Evolutionary conservation across 345 rosid species (phyloP), one percentile per base, ranked within the genome.

Genomic region (Linum usitatissimum): DNA sequence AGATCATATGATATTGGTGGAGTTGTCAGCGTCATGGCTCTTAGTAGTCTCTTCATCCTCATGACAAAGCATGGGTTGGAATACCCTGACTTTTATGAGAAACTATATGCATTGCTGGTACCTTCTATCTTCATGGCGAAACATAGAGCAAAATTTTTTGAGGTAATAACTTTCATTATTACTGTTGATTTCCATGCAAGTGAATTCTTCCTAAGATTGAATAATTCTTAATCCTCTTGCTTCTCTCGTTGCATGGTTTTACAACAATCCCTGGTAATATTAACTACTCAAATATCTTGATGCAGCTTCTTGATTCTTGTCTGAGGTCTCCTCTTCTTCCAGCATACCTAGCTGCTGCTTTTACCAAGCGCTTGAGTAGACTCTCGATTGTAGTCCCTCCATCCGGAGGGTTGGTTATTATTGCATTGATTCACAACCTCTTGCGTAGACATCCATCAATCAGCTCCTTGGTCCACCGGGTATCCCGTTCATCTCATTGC

Each of bases 291-390:
- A 55, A 61, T 61, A 10, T 19, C 74, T 66, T 62, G 64, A 30
- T 79, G 81, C 85, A 90, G 99, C 94, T 93, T 68, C 88, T 93
- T 77, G 97, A 90, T 73, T 71, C 94, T 70, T 93, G 97, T 80
- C 84, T 93, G 61, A 86, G 83, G 75, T 90, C 96, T 10, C 79
- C 96, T n/a, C 83, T 93, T 79, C 97, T 90, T 78, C 99, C 96
- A 53, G 99, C 91, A 63, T 93, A 90, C 71, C 75, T 93, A 68
- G 97, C 99, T 73, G 94, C 99, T 79, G 84, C 96, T 53, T 93
- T 90, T 77, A 79, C 85, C 14, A 93, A 90, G 83, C 90, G 83
- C 75, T 74, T 93, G 73, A 87, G 97, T 77, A 82, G 96, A 65
- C 66, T 93, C 74, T 70, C 88, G 30, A 84, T 90, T 70, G 77